phyloP scores from a whole-genome alignment of 2,329 filamentous ascomycete species.

The Aspergillus uvarum region DNA sequence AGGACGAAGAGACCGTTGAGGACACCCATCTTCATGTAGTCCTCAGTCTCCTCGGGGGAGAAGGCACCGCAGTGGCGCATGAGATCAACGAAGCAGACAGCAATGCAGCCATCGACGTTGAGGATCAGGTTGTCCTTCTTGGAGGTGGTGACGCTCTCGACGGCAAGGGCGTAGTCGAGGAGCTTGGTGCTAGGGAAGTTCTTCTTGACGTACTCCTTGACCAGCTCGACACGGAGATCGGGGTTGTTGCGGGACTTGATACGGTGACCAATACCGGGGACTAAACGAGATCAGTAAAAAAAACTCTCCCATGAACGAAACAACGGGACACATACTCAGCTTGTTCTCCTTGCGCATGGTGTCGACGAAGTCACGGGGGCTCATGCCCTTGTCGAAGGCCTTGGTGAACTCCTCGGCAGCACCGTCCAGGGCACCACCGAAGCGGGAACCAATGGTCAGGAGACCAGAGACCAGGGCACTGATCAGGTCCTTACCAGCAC shows the following conservation, averaged over 20 bases:
- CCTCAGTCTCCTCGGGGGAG: conserved; percentile 92
- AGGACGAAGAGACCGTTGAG: conserved; percentile 99
- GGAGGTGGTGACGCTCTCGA: conserved; percentile 96
- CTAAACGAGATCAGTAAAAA: conserved; percentile 41
- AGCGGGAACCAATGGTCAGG: conserved; percentile 94
- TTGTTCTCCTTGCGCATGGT: conserved; percentile 99
- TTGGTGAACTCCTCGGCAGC: conserved; percentile 98
- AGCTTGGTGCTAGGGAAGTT: conserved; percentile 98
- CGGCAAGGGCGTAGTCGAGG: conserved; percentile 96
- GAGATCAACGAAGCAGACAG: conserved; percentile 97
- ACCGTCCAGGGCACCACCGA: conserved; percentile 96
- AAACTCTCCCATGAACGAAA: background rate
- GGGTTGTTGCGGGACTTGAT: conserved; percentile 99
- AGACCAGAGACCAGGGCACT: conserved; percentile 93
- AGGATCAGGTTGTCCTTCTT: conserved; percentile 99
- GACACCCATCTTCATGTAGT: conserved; percentile 98
- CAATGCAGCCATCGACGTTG: conserved; percentile 97
- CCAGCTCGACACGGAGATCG: conserved; percentile 97
- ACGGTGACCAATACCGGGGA: conserved; percentile 97
- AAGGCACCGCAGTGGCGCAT: conserved; percentile 98
- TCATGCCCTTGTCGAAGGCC: conserved; percentile 96
- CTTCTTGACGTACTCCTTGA: conserved; percentile 97
- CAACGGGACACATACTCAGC: conserved; percentile 63
- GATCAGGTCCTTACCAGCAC: conserved; percentile 98
- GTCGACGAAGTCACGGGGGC: conserved; percentile 98